A percentile compares a stretch with the other conserved stretches of the same genome.
Evolutionary conservation across 202 grass and related monocot species (phyloP).

Genomic region (Hordeum pubiflorum): DNA sequence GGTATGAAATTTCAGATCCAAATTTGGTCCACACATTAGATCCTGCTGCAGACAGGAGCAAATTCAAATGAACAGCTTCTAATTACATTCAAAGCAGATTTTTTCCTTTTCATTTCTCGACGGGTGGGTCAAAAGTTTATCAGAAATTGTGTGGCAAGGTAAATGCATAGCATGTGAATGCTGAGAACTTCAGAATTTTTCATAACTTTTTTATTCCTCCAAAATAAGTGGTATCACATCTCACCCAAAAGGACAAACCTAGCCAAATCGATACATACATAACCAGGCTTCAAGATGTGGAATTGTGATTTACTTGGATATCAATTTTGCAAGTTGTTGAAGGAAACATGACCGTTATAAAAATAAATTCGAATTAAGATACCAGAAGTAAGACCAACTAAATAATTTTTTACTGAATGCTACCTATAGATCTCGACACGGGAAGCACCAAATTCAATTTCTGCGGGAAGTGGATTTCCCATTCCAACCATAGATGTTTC

Average conservation of each 20-base stretch:
- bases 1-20: not conserved
- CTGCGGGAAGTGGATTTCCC: constrained; percentile 57
- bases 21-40: not conserved
- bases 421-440: constrained; percentile 97
- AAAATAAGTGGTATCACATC: not conserved
- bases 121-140: not conserved
- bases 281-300: not conserved
- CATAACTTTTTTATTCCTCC: not conserved
- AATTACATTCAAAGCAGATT: not conserved
- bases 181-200: not conserved
- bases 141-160: not conserved
- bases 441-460: constrained; percentile 68
- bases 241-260: not conserved
- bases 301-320: constrained; percentile 14
- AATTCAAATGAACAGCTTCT: not conserved
- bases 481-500: constrained; percentile 66
- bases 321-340: not conserved
- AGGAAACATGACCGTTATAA: not conserved
- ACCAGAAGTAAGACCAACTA: not conserved
- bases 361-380: constrained; percentile 4
- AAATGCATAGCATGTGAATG: not conserved
- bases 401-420: constrained; percentile 12
- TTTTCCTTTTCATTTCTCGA: not conserved
- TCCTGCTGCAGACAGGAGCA: not conserved
- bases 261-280: not conserved